Evolutionary conservation across 164 flowering plant genomes (phyloP).

Genomic region (Chimonanthus praecox): DNA sequence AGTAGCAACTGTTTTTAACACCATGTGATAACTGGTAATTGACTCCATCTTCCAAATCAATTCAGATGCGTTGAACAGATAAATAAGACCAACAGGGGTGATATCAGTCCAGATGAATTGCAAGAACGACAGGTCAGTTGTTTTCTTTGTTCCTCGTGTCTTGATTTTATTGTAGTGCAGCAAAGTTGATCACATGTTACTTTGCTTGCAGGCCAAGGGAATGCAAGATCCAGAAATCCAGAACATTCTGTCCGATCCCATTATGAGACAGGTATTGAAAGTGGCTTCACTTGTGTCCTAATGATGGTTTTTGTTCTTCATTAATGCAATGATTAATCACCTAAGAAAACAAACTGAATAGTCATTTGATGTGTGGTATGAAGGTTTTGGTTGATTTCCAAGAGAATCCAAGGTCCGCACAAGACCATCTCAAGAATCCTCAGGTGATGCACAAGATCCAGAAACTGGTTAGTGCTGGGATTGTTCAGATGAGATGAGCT

Average conservation of each 20-base stretch:
- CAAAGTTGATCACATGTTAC: not conserved
- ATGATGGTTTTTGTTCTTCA: not conserved
- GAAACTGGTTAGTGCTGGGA: slow-evolving; percentile 87
- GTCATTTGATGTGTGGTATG: slow-evolving; percentile 2
- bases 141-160: not conserved
- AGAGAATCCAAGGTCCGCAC: slow-evolving; percentile 90
- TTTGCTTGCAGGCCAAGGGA: slow-evolving; percentile 67
- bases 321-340: not conserved
- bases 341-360: not conserved
- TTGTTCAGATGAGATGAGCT: slow-evolving; percentile 64
- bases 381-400: slow-evolving; percentile 86
- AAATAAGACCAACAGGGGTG: slow-evolving; percentile 91
- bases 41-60: not conserved
- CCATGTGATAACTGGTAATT: not conserved
- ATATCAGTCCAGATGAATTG: slow-evolving; percentile 78
- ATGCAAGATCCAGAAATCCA: slow-evolving; percentile 99
- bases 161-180: not conserved
- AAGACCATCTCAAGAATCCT: slow-evolving; percentile 86
- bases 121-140: slow-evolving; percentile 86
- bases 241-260: slow-evolving; percentile 86
- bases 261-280: slow-evolving; percentile 86
- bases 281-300: not conserved
- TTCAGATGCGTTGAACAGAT: slow-evolving; percentile 88
- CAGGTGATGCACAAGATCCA: slow-evolving; percentile 93
- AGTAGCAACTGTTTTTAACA: not conserved